A percentile compares a stretch with the other conserved stretches of the same genome.
Evolutionary conservation across 2,329 filamentous ascomycete genomes (phyloP).

Genomic region (Malbranchea zuffiana): DNA sequence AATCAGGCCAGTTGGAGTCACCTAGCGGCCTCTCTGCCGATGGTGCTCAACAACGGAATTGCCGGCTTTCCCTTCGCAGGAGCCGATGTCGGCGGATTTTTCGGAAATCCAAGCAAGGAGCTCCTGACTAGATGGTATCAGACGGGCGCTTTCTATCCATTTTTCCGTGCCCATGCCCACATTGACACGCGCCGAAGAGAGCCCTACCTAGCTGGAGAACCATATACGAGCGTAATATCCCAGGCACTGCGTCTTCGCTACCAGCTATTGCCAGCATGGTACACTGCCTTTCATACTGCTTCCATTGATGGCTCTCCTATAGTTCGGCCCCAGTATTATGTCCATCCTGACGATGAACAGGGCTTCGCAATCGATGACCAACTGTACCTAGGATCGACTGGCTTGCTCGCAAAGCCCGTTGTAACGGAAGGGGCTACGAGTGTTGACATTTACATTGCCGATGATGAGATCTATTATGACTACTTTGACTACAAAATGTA

Average conservation of each 20-base stretch:
- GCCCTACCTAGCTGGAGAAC: conserved; percentile 77
- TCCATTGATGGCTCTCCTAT: conserved; percentile 75
- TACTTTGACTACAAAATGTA: conserved; percentile 82
- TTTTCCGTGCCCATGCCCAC: conserved; percentile 94
- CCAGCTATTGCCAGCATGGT: conserved; percentile 82
- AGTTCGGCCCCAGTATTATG: conserved; percentile 83
- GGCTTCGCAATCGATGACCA: conserved; percentile 90
- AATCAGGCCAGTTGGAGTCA: conserved; percentile 92
- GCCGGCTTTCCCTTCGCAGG: conserved; percentile 88
- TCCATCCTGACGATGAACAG: conserved; percentile 71
- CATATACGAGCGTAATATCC: conserved; percentile 76
- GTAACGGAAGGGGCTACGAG: conserved; percentile 62
- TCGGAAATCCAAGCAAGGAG: conserved; percentile 90
- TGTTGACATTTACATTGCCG: conserved; percentile 75
- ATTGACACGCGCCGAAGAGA: conserved; percentile 92
- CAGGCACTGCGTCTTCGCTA: conserved; percentile 82
- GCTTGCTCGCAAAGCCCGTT: conserved; percentile 85
- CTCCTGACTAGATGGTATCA: conserved; percentile 93
- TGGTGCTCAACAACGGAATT: conserved; percentile 87
- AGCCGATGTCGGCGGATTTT: conserved; percentile 95
- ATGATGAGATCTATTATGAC: conserved; percentile 84
- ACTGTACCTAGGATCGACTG: conserved; percentile 78
- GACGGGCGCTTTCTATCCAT: conserved; percentile 90
- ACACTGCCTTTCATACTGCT: conserved; percentile 90
- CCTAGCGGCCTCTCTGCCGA: conserved; percentile 77